Conservation (phyloP, 306 rosid species). For the Acacia crassicarpa region DNA sequence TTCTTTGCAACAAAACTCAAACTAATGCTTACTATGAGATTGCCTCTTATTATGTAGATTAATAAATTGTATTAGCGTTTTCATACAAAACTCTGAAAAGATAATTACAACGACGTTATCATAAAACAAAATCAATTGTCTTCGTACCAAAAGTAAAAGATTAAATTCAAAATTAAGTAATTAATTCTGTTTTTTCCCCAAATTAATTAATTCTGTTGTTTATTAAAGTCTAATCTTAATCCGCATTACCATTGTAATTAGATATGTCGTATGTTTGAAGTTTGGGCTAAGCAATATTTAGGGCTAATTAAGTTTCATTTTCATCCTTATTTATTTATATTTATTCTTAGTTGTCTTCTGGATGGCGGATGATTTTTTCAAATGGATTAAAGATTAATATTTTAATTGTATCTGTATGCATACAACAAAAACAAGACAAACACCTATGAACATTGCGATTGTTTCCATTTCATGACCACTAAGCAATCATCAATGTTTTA, state of each 20-base stretch:
- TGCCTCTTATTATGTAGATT: no score
- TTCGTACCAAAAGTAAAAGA: background rate
- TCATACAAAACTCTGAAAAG: background rate
- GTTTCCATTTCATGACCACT: background rate
- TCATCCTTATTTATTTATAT: background rate
- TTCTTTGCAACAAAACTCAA: no score
- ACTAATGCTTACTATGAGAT: no score
- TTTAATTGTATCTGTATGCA: background rate
- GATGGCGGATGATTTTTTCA: background rate
- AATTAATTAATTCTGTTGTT: background rate
- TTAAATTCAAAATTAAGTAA: background rate
- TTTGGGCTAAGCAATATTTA: background rate
- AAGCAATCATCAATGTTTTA: conserved; percentile 10
- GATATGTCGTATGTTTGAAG: background rate
- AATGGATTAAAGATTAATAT: background rate
- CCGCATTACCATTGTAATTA: background rate
- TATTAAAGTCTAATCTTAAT: background rate
- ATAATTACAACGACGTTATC: background rate
- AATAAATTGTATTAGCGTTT: background rate
- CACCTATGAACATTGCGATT: background rate
- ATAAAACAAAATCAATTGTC: background rate
- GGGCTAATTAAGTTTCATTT: background rate
- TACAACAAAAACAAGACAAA: conserved; percentile 10
- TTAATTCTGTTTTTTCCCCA: background rate
- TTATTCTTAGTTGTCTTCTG: background rate